phyloP scores from a whole-genome alignment of 176 grass and related monocot genomes.

The Zizania latifolia region DNA sequence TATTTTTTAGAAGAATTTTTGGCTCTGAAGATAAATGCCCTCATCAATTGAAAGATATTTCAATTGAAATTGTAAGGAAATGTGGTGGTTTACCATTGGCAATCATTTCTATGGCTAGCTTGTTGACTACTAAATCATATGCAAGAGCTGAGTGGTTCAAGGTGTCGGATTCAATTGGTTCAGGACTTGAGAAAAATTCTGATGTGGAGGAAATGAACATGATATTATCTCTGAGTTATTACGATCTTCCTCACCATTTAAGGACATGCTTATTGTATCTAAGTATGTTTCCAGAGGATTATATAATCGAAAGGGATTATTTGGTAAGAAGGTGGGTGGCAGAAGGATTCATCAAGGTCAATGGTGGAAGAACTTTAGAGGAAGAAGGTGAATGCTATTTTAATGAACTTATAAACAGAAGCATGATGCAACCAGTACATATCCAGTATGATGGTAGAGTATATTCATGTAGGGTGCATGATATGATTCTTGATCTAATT shows the following conservation, averaged over 20 bases:
- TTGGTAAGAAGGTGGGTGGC: slow-evolving; percentile 51
- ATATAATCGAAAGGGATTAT: slow-evolving; percentile 27
- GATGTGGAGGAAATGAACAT: slow-evolving; percentile 39
- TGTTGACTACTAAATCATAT: slow-evolving; percentile 28
- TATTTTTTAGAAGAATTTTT: slow-evolving; percentile 45
- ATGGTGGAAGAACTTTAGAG: slow-evolving; percentile 5
- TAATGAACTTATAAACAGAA: slow-evolving; percentile 64
- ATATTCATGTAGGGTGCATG: slow-evolving; percentile 29
- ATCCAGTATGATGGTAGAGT: slow-evolving; percentile 23
- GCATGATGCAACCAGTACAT: slow-evolving; percentile 34
- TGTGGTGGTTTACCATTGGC: slow-evolving; percentile 53
- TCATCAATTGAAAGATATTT: slow-evolving; percentile 26
- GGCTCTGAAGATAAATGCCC: slow-evolving; percentile 37
- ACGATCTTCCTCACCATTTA: slow-evolving; percentile 37
- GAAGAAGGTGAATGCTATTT: slow-evolving; percentile 55
- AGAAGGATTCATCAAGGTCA: slow-evolving; percentile 37
- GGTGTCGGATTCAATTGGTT: slow-evolving; percentile 36
- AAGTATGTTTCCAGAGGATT: slow-evolving; percentile 54
- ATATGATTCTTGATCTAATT: slow-evolving; percentile 50
- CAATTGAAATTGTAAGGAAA: slow-evolving; percentile 30
- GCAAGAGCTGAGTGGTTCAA: slow-evolving; percentile 29
- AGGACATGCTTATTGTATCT: slow-evolving; percentile 50
- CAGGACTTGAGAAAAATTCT: slow-evolving; percentile 25
- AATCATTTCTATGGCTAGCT: slow-evolving; percentile 38
- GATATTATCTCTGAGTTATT: slow-evolving; percentile 50